Conservation (phyloP, 257 asterid species). For the Forsythia suspensa region DNA sequence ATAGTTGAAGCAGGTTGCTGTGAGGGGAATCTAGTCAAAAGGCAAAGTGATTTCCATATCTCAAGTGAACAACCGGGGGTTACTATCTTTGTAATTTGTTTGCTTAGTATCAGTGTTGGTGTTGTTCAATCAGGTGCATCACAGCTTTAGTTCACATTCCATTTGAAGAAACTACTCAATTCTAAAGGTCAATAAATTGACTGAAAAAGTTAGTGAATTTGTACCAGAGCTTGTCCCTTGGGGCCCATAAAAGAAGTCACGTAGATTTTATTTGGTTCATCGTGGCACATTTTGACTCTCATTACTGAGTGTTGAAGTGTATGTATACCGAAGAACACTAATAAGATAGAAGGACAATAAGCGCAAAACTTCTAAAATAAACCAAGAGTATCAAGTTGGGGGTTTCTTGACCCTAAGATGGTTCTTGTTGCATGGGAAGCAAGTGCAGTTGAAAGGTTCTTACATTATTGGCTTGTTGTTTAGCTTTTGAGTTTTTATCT, state of each 20-base stretch:
- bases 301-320: background rate
- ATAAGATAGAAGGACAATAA: background rate
- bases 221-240: too few relatives aligned
- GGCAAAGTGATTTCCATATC: background rate
- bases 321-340: background rate
- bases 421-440: background rate
- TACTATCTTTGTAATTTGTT: background rate
- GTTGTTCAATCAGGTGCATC: background rate
- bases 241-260: too few relatives aligned
- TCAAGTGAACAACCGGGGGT: background rate
- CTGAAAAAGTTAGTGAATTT: too few relatives aligned
- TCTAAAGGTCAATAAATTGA: background rate
- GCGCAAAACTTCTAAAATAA: background rate
- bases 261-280: too few relatives aligned
- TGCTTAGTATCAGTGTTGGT: background rate
- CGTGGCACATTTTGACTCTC: background rate
- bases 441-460: background rate
- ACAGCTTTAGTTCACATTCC: background rate
- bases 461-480: too few relatives aligned
- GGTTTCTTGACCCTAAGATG: background rate
- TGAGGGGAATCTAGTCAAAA: too few relatives aligned
- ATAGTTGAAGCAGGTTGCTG: too few relatives aligned
- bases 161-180: too few relatives aligned
- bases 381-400: background rate
- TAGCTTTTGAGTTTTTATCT: too few relatives aligned